phyloP scores from a whole-genome alignment of 2,329 filamentous ascomycete genomes.

The Drechslera avenae region DNA sequence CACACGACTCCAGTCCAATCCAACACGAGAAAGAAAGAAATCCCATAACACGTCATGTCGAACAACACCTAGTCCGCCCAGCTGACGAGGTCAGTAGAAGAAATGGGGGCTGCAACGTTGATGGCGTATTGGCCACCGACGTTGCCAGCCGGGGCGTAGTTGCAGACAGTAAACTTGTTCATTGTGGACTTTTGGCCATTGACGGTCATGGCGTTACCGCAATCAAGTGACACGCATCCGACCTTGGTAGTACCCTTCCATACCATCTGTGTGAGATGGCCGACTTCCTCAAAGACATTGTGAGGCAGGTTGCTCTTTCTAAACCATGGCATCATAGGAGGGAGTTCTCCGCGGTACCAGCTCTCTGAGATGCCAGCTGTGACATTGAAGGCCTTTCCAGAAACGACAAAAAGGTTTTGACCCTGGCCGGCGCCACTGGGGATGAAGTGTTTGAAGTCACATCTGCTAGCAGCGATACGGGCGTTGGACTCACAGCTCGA shows the following conservation, averaged over 20 bases:
- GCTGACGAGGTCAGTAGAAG: slow-evolving; percentile 26
- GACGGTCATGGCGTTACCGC: slow-evolving; percentile 33
- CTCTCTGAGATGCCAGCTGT: slow-evolving; percentile 74
- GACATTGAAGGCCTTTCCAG: slow-evolving; percentile 59
- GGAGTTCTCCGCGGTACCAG: slow-evolving; percentile 87
- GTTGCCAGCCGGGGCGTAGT: slow-evolving; percentile 76
- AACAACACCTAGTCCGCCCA: slow-evolving; percentile 36
- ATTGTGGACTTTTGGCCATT: slow-evolving; percentile 23
- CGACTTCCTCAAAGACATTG: slow-evolving; percentile 42
- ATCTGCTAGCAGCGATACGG: slow-evolving; percentile 71
- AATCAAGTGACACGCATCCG: slow-evolving; percentile 44
- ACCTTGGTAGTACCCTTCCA: slow-evolving; percentile 48
- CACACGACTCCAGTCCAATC: slow-evolving; percentile 5
- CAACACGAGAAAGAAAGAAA: background rate
- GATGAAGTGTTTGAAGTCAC: slow-evolving; percentile 70
- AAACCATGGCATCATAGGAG: slow-evolving; percentile 62
- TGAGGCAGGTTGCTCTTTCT: slow-evolving; percentile 61
- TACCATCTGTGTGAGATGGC: slow-evolving; percentile 47
- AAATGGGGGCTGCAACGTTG: slow-evolving; percentile 56
- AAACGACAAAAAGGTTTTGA: slow-evolving; percentile 85
- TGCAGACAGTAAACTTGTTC: slow-evolving; percentile 73
- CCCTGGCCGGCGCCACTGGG: slow-evolving; percentile 65
- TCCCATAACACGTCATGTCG: slow-evolving; percentile 5
- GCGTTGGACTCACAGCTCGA: slow-evolving; percentile 64
- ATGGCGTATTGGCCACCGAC: slow-evolving; percentile 57